Percentiles rank a stretch among this genome's conserved stretches.
Evolutionary conservation across 345 rosid species (phyloP).

Genomic region (Salix koriyanagi): DNA sequence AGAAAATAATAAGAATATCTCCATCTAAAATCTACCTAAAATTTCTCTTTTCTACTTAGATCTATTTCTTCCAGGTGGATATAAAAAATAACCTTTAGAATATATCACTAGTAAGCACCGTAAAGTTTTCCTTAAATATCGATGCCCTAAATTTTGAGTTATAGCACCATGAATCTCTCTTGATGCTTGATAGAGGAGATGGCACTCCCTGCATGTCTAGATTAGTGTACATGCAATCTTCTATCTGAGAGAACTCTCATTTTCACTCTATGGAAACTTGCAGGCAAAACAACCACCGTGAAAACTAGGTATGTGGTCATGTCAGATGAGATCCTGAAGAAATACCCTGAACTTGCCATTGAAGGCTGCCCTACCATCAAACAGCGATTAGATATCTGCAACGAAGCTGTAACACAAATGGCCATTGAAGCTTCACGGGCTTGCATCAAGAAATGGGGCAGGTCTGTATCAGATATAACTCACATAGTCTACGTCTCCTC

Average conservation of each 20-base stretch:
- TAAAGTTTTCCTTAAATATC: too few relatives aligned
- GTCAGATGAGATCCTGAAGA: slow-evolving; percentile 83
- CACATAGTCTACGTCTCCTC: slow-evolving; percentile 97
- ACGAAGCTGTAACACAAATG: slow-evolving; percentile 81
- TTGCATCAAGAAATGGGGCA: slow-evolving; percentile 84
- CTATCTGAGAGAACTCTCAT: background rate
- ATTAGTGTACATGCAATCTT: background rate
- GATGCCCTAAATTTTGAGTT: too few relatives aligned
- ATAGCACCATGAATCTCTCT: too few relatives aligned
- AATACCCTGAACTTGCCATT: slow-evolving; percentile 76
- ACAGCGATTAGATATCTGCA: slow-evolving; percentile 75
- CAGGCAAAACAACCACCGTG: slow-evolving; percentile 95
- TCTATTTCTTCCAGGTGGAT: too few relatives aligned
- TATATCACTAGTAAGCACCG: too few relatives aligned
- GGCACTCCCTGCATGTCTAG: background rate
- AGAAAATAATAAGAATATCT: too few relatives aligned
- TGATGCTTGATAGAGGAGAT: background rate
- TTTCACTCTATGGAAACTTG: slow-evolving; percentile 3
- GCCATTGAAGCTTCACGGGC: slow-evolving; percentile 75
- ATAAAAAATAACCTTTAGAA: too few relatives aligned
- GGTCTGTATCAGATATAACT: slow-evolving; percentile 67
- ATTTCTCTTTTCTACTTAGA: too few relatives aligned
- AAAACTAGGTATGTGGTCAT: slow-evolving; percentile 93
- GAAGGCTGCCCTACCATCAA: slow-evolving; percentile 84
- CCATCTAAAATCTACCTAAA: too few relatives aligned